These are phyloP conservation scores for Ceraceosorus guamensis DNA, from an alignment of 1,284 basidiomycete genomes.

Conservation along the genomic window DNA sequence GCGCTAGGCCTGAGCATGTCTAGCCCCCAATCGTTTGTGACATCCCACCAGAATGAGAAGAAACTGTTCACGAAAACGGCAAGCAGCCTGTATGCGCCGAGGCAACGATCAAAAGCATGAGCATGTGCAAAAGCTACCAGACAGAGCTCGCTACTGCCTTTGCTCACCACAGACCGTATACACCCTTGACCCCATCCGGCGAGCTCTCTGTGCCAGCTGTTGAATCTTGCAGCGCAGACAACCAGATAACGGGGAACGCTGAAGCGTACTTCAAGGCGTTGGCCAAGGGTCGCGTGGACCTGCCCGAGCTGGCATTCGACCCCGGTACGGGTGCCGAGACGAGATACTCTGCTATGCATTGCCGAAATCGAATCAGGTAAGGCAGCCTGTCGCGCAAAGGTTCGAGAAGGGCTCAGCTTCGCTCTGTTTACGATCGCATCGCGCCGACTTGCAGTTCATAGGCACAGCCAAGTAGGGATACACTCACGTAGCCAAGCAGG, in stretches of 20 bases:
- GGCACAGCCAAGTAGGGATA: too few species aligned
- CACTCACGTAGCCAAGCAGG: slow-evolving; percentile 76
- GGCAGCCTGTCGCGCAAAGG: slow-evolving; percentile 60
- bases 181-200: neutral
- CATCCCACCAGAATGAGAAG: slow-evolving; percentile 99
- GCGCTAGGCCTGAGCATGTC: slow-evolving; percentile 57
- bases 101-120: too few species aligned
- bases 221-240: slow-evolving; percentile 16
- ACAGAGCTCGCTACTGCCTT: too few species aligned
- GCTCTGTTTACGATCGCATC: too few species aligned
- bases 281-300: slow-evolving; percentile 60
- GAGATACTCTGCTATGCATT: slow-evolving; percentile 78
- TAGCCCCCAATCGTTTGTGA: slow-evolving; percentile 96
- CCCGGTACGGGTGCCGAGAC: slow-evolving; percentile 2
- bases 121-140: too few species aligned
- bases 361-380: slow-evolving; percentile 81
- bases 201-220: slow-evolving; percentile 1
- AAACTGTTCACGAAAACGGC: slow-evolving; percentile 79
- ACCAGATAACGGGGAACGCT: slow-evolving; percentile 90
- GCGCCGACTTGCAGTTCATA: too few species aligned
- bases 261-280: slow-evolving; percentile 96
- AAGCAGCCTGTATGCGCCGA: slow-evolving; percentile 61
- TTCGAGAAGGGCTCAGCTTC: too few species aligned
- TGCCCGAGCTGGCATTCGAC: too few species aligned
- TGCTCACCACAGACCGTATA: slow-evolving; percentile 2